Evolutionary conservation across 2,329 filamentous ascomycete species (phyloP), one percentile per base, ranked within the genome.

Genomic region (Aureobasidium leucospermi): DNA sequence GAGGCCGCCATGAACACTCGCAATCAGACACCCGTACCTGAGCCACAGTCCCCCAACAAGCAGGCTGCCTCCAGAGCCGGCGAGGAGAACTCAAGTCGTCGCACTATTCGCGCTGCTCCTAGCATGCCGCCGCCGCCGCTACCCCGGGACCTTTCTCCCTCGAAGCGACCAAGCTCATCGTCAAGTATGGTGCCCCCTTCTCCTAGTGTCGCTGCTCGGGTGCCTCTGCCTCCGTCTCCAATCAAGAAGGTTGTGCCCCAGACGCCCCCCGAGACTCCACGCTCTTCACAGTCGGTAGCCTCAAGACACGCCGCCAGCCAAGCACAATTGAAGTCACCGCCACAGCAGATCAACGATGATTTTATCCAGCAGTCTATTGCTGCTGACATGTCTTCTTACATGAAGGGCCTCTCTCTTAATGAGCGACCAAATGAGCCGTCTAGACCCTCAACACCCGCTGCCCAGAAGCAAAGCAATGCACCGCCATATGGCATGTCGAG

Each of bases 1-100:
- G 89, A 92, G 62, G 87, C 88, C 34, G 87, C 87, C 11, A 86
- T 88, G 16, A 96, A 96, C 70, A 84, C 88, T 16, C 82, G 91
- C 60, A 76, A 73, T 80, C 75, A 68, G 62, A 69, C 65, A 61
- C 36, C 62, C 34, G 48, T 53, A 4, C 31, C 57, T 11, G 45
- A 55, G 23, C 49, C 29, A 11, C 71, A 74, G 19, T 43, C 42
- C 31, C 60, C 66, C 6, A 64, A 62, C 23, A 46, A 56, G 47
- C 41, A 56, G 19, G n/a, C 38, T 38, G 60, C 66, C 6, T 63
- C 62, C 34, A 15, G 39, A 15, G 16, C 19, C 7, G 58, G 53
- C 16, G 58, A 55, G 49, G 62, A 63, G 23, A 63, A 63, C 19
- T 39, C 49, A 10, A 57, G 36, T 9, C 53, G 61, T 11, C 52